Conservation (phyloP, 345 rosid species). For the Psidium friedrichsthalianum region DNA sequence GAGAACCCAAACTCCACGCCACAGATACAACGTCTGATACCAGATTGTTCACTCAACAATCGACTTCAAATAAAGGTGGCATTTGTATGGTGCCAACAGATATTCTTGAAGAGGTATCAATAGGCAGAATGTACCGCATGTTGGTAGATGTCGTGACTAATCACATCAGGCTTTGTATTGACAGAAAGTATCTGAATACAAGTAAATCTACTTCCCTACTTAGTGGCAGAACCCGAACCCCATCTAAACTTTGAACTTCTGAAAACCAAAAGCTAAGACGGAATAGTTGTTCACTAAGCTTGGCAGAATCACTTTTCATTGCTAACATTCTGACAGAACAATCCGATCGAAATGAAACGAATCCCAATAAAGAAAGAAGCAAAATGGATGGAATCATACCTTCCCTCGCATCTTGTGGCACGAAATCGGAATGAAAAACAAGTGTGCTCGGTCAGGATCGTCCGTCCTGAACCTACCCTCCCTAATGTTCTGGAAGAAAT, state of each 20-base stretch:
- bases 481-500: constrained; percentile 84
- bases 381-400: constrained; percentile 20
- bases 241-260: background rate
- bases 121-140: background rate
- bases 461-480: constrained; percentile 60
- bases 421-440: constrained; percentile 88
- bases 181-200: background rate
- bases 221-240: background rate
- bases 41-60: background rate
- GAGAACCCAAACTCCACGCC: background rate
- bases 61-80: background rate
- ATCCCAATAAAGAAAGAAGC: background rate
- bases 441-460: constrained; percentile 81
- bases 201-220: background rate
- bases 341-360: background rate
- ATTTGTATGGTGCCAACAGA: background rate
- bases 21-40: rapidly evolving
- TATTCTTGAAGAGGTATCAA: background rate
- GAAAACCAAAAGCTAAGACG: background rate
- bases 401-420: constrained; percentile 99
- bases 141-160: background rate
- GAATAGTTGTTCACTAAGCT: background rate
- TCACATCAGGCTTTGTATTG: background rate
- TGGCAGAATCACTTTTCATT: background rate
- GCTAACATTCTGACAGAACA: background rate